These are phyloP conservation scores for Talaromyces sp. DNA, from an alignment of 2,329 filamentous ascomycete genomes.

Conservation along the genomic window DNA sequence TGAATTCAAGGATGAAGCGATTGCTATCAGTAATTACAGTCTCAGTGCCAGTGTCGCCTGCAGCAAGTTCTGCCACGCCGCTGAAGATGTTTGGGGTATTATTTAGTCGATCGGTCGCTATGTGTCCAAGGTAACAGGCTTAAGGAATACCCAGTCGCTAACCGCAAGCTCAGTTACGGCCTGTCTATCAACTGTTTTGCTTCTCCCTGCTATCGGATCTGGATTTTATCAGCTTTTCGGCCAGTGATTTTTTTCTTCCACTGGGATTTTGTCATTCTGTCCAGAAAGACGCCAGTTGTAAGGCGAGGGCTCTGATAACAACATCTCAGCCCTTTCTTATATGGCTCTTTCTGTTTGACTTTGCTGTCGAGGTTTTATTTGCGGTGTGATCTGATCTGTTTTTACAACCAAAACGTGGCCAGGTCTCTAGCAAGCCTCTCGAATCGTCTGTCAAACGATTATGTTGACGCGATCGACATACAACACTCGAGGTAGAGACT, in stretches of 20 bases:
- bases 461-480: not conserved
- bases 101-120: conserved; percentile 54
- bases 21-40: conserved; percentile 97
- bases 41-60: conserved; percentile 96
- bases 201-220: not conserved
- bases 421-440: conserved; percentile 64
- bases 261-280: not conserved
- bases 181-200: not conserved
- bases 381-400: conserved; percentile 69
- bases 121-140: conserved; percentile 30
- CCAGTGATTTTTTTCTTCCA: not conserved
- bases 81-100: conserved; percentile 93
- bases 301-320: conserved; percentile 60
- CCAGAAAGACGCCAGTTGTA: conserved; percentile 26
- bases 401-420: conserved; percentile 73
- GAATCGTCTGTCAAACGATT: conserved; percentile 33
- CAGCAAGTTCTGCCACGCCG: conserved; percentile 99
- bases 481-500: conserved; percentile 7
- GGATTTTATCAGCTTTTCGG: conserved; percentile 6
- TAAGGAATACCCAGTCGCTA: conserved; percentile 22
- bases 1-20: conserved; percentile 90
- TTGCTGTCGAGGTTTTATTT: conserved; percentile 32
- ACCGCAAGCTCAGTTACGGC: conserved; percentile 17
- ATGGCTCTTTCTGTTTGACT: conserved; percentile 23
- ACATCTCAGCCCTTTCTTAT: conserved; percentile 61